Evolutionary conservation across 2,329 filamentous ascomycete species (phyloP).

Genomic region (Paramyrothecium sp.): DNA sequence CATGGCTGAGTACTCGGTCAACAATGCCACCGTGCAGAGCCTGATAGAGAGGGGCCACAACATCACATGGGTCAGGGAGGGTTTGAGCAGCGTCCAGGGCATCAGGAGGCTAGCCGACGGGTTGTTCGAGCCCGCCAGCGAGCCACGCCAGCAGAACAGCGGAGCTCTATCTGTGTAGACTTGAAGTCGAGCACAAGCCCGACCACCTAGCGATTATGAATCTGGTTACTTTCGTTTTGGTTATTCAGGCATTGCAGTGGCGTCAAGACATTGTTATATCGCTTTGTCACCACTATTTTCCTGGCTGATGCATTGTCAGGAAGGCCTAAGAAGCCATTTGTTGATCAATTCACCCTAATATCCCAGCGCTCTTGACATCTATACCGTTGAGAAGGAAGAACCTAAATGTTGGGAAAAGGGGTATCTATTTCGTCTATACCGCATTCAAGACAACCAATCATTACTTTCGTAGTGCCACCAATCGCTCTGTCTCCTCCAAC

Average conservation of each 20-base stretch:
- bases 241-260: background rate
- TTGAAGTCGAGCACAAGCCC: slow-evolving; percentile 1
- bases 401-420: slow-evolving; percentile 20
- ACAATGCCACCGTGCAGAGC: slow-evolving; percentile 61
- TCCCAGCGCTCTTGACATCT: background rate
- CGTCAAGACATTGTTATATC: background rate
- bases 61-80: slow-evolving; percentile 64
- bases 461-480: slow-evolving; percentile 52
- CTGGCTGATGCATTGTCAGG: background rate
- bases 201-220: background rate
- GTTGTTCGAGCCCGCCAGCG: slow-evolving; percentile 73
- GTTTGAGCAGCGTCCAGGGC: slow-evolving; percentile 69
- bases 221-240: background rate
- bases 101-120: slow-evolving; percentile 61
- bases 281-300: too few species aligned
- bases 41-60: slow-evolving; percentile 68
- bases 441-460: slow-evolving; percentile 12
- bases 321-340: background rate
- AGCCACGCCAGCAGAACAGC: slow-evolving; percentile 72
- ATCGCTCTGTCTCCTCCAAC: slow-evolving; percentile 69
- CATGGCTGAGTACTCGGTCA: slow-evolving; percentile 67
- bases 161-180: slow-evolving; percentile 54
- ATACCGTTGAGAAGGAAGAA: background rate
- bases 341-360: background rate
- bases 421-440: slow-evolving; percentile 35